Base-by-base conservation (phyloP, 306 rosid genomes). In the Boehmeria nivea region DNA sequence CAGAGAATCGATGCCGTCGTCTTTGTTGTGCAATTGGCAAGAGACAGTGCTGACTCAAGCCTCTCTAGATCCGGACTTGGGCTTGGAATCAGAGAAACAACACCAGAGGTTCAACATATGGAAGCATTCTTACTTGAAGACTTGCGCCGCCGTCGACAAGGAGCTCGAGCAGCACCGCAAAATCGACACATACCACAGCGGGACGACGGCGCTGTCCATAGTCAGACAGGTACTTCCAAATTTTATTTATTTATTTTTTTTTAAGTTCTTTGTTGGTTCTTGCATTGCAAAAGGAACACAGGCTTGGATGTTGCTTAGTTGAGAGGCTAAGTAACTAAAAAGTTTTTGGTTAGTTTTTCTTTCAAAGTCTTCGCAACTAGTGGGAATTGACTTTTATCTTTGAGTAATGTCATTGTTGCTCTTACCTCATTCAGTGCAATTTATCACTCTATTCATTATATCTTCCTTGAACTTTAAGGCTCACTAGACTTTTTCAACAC, bases 171-270 rank as follows among this genome's bases (percentile, higher is more conserved):
- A 64, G 45, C 67, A 75, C 27, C 85, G 89, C 48, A 91, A 81
- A 64, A 76, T 91, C 2, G 83, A 91, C 60, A 78, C 98, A 0
- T 82, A 80, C 68, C 51, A 87, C 68, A 91, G 98, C 1, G 98
- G 98, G 67, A 78, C 98, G 22, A 91, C 98, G 38, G 98, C 85
- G 57, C 79, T 91, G 12, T 78, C 87, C 49, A 78, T 91, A 69
- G 93, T 91, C 43, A 72, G 83, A 77, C 98, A 91, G 95, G 98
- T 90, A 67, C 43, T 23, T 0, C 0, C n/a, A 3, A 15, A 28
- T 48, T n/a, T 31, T 6, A 0, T 31, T 31, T 6, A 31, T n/a
- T n/a, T 33, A 4, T 11, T 33, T 33, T 33, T 33, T 33, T 4
- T 11, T 11, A 33, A 33, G 7, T 33, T 33, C 38, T 11, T 33